Evolutionary conservation across 2,329 filamentous ascomycete species (phyloP).

Genomic region (Fusarium verticillioides): DNA sequence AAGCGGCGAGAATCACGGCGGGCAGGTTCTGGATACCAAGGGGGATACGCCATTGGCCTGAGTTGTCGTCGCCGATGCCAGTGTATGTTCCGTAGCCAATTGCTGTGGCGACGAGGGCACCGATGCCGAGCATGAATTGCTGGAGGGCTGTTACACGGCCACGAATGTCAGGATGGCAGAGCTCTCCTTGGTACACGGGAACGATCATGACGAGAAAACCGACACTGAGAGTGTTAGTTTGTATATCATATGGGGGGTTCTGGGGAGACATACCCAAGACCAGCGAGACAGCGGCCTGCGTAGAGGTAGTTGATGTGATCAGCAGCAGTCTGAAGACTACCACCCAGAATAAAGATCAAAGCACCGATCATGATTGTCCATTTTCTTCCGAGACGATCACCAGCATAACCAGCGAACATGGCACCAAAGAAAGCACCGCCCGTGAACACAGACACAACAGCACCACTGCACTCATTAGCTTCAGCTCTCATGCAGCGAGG

Average conservation of each 20-base stretch:
- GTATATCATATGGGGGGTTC: neutral
- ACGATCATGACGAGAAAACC: slow-evolving; percentile 42
- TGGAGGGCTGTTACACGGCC: slow-evolving; percentile 78
- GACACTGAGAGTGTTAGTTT: slow-evolving; percentile 26
- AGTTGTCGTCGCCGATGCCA: neutral
- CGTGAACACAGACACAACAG: slow-evolving; percentile 76
- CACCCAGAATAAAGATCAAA: slow-evolving; percentile 77
- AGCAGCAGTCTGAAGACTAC: slow-evolving; percentile 77
- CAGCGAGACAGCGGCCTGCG: slow-evolving; percentile 75
- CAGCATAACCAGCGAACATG: slow-evolving; percentile 68
- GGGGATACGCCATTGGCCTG: slow-evolving; percentile 36
- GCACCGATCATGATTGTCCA: slow-evolving; percentile 77
- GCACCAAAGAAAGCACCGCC: slow-evolving; percentile 79
- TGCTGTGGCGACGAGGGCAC: slow-evolving; percentile 65
- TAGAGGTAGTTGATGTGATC: slow-evolving; percentile 69
- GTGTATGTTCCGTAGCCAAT: slow-evolving; percentile 27
- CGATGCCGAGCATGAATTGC: slow-evolving; percentile 84
- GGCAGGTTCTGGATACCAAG: slow-evolving; percentile 32
- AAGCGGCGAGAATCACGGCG: slow-evolving; percentile 25
- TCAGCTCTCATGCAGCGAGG: accelerated
- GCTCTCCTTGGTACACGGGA: slow-evolving; percentile 79
- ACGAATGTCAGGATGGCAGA: slow-evolving; percentile 80
- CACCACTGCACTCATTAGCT: slow-evolving; percentile 1
- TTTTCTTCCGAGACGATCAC: slow-evolving; percentile 74
- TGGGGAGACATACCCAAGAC: slow-evolving; percentile 55